These are phyloP conservation scores for Colletotrichum plurivorum DNA, from an alignment of 2,329 filamentous ascomycete genomes.

Conservation along the genomic window DNA sequence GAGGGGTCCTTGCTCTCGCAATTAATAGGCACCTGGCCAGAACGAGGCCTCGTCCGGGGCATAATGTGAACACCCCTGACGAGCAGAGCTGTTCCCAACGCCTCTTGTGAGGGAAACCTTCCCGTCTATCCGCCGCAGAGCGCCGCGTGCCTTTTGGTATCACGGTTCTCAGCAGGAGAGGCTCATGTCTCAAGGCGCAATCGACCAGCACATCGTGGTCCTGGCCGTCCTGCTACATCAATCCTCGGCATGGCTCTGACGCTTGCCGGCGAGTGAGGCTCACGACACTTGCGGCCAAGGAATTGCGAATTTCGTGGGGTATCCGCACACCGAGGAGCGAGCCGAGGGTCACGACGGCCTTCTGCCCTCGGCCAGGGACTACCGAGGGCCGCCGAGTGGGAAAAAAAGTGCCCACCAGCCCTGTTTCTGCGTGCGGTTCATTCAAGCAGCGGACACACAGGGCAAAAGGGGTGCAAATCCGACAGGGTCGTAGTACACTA, in stretches of 20 bases:
- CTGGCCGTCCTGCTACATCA: too few species aligned
- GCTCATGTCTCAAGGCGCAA: too few species aligned
- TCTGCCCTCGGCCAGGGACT: conserved; percentile 31
- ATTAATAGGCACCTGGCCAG: conserved; percentile 9
- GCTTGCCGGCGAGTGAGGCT: conserved; percentile 1
- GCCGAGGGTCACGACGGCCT: conserved; percentile 26
- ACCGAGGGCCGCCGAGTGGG: conserved; percentile 33
- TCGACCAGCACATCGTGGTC: too few species aligned
- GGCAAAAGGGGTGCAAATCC: conserved; percentile 19
- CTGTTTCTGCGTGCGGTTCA: conserved; percentile 18
- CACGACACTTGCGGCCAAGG: background rate
- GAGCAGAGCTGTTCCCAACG: too few species aligned
- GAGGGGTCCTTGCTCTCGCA: conserved; percentile 21
- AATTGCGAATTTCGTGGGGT: conserved; percentile 1
- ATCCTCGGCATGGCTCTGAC: background rate
- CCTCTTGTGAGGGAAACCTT: conserved; percentile 23
- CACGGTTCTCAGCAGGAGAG: too few species aligned
- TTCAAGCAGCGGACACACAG: conserved; percentile 13
- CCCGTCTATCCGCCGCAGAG: conserved; percentile 37
- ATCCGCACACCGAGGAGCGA: conserved; percentile 30
- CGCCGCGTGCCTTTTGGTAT: too few species aligned
- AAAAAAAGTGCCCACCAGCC: background rate
- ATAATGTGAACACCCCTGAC: conserved; percentile 5
- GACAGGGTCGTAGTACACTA: background rate
- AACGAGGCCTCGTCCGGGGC: conserved; percentile 11